Base-by-base conservation (phyloP, 2,329 filamentous ascomycete species). In the Stagonosporopsis chrysanthemi region DNA sequence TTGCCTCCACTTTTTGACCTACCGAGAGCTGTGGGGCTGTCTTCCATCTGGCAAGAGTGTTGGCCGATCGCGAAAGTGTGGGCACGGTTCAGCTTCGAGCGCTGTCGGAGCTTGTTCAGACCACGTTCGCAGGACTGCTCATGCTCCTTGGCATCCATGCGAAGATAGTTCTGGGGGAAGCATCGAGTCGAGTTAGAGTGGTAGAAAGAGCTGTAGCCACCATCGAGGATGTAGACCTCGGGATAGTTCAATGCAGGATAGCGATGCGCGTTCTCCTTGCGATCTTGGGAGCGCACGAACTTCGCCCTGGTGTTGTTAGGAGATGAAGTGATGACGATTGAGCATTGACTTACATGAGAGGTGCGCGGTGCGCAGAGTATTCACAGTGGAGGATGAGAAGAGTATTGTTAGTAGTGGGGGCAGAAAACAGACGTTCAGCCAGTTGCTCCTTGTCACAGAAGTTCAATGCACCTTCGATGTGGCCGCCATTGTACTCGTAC, bases 401-500 rank as follows among this genome's bases (percentile, higher is more conserved):
- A 0, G 92, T 95, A 65, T 89, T 90, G 48, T 88, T 85, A 0
- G 87, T 89, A 46, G 88, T 85, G 43, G 69, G 60, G 12, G 67
- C 56, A 29, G 70, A 83, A 76, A 99, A 97, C 45, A 99, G 85
- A 65, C 93, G 87, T 52, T 83, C 82, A 8, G 92, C 87, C 56
- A 99, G 83, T 59, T 90, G 80, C 70, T 99, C 94, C 79, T 97
- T 97, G 80, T 97, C 92, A 78, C 97, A 98, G 82, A 92, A 95
- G 81, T 99, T 99, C 79, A 97, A 83, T 40, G 95, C 95, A 17
- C 90, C 90, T 66, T 92, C 86, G 72, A 99, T 97, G 76, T 99
- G 95, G 31, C 95, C 95, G 54, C 95, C 95, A 15, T 97, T 90
- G 75, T 96, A 99, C 79, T 99, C 95, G 77, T 99, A 99, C 82